Evolutionary conservation across 371 early-diverging fungal species (phyloP).

Genomic region (Saksenaea vasiformis): DNA sequence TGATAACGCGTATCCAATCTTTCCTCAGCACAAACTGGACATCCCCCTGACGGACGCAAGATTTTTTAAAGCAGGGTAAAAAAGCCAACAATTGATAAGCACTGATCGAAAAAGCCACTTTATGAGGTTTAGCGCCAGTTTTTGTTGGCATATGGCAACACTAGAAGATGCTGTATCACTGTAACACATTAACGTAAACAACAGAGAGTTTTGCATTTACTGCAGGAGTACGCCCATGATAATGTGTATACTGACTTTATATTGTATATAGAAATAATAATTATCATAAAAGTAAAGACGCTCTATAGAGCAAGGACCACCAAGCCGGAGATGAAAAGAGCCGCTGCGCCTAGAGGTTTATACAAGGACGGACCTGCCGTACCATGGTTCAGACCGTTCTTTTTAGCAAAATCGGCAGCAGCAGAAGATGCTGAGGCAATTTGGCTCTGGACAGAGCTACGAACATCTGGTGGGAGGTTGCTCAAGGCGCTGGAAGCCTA

Average conservation of each 20-base stretch:
- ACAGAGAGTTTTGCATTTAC: too few species aligned
- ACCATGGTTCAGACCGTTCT: background rate
- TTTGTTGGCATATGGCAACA: too few species aligned
- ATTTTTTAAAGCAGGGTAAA: too few species aligned
- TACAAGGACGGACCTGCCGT: background rate
- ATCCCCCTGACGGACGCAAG: too few species aligned
- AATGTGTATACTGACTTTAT: background rate
- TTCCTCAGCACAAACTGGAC: too few species aligned
- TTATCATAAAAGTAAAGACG: background rate
- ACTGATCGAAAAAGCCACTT: too few species aligned
- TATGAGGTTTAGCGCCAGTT: too few species aligned
- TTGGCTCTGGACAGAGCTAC: background rate
- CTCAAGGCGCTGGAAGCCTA: background rate
- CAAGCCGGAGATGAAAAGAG: background rate
- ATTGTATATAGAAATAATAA: background rate
- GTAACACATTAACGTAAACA: too few species aligned
- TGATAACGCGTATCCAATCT: too few species aligned
- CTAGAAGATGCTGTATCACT: too few species aligned
- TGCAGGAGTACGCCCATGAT: too few species aligned
- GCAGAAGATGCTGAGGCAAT: background rate
- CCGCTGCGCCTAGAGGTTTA: background rate
- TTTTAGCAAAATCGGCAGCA: background rate
- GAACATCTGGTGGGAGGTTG: background rate
- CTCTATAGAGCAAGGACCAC: background rate
- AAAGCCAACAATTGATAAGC: too few species aligned